Conservation (phyloP, 306 rosid species). For the Datisca glomerata region DNA sequence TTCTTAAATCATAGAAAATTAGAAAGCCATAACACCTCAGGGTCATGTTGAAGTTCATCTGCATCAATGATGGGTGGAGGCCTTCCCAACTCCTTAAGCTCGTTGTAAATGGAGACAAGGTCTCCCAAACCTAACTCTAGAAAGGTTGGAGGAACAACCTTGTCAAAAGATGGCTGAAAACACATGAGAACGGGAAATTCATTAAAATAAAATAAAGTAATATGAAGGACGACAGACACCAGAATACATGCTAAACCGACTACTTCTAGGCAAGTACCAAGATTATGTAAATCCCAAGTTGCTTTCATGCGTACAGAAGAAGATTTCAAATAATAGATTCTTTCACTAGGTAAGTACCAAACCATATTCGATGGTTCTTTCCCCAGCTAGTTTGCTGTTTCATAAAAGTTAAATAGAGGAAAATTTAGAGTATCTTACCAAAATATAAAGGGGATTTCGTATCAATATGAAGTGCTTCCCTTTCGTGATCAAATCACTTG, state of each 20-base stretch:
- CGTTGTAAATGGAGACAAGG: constrained; percentile 48
- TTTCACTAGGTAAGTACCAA: background rate
- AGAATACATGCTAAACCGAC: background rate
- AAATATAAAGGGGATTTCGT: constrained; percentile 68
- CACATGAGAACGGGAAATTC: no score
- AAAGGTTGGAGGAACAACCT: constrained; percentile 59
- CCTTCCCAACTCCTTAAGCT: constrained; percentile 49
- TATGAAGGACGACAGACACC: no score
- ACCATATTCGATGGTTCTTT: background rate
- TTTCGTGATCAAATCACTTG: constrained; percentile 47
- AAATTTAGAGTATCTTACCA: constrained; percentile 29
- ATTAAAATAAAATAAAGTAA: no score
- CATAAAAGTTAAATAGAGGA: constrained; percentile 1
- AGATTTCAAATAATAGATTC: background rate
- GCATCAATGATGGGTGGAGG: constrained; percentile 61
- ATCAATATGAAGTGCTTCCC: constrained; percentile 77
- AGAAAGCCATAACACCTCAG: constrained; percentile 43
- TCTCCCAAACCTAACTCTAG: constrained; percentile 61
- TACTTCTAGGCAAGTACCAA: no score
- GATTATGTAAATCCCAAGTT: no score
- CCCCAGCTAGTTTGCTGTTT: background rate
- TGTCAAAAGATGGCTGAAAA: constrained; percentile 65
- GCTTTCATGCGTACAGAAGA: background rate
- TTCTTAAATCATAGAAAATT: no score
- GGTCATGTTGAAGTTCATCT: constrained; percentile 50